Evolutionary conservation across 1,284 basidiomycete genomes (phyloP).

Genomic region (Pisolithus thermaeus): DNA sequence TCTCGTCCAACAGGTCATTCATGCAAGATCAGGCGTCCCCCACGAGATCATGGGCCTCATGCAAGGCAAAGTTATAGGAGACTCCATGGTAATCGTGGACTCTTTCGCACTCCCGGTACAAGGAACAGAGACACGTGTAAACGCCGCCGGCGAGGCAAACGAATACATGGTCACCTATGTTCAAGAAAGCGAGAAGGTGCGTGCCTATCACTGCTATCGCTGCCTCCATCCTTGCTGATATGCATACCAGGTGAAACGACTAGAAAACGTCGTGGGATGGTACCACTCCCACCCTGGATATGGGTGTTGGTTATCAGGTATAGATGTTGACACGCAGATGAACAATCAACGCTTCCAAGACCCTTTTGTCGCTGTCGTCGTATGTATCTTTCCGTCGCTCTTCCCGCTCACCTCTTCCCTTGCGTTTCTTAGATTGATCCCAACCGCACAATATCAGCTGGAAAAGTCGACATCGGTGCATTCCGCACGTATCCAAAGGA

Average conservation of each 20-base stretch:
- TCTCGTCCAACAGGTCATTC: conserved; percentile 68
- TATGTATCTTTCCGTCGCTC: conserved; percentile 36
- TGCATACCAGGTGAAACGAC: conserved; percentile 62
- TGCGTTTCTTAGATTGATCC: conserved; percentile 77
- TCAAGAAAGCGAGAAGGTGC: conserved; percentile 70
- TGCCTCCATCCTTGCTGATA: neutral
- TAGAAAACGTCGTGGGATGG: conserved; percentile 96
- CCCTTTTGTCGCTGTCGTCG: conserved; percentile 96
- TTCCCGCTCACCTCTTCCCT: neutral
- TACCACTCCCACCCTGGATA: conserved; percentile 98
- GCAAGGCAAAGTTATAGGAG: conserved; percentile 92
- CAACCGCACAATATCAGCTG: conserved; percentile 95
- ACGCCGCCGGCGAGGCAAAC: conserved; percentile 92
- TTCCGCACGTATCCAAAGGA: conserved; percentile 95
- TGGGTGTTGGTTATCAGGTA: conserved; percentile 95
- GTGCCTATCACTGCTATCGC: conserved; percentile 14
- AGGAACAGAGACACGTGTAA: conserved; percentile 98
- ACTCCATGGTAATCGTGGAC: conserved; percentile 89
- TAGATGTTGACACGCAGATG: conserved; percentile 94
- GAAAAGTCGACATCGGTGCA: conserved; percentile 97
- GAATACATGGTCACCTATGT: conserved; percentile 99
- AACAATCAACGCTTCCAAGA: conserved; percentile 94
- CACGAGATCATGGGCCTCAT: conserved; percentile 99
- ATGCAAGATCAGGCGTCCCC: conserved; percentile 93
- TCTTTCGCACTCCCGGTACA: conserved; percentile 96